These are phyloP conservation scores for Canna indica DNA, from an alignment of 176 grass and related monocot species.

Conservation along the genomic window DNA sequence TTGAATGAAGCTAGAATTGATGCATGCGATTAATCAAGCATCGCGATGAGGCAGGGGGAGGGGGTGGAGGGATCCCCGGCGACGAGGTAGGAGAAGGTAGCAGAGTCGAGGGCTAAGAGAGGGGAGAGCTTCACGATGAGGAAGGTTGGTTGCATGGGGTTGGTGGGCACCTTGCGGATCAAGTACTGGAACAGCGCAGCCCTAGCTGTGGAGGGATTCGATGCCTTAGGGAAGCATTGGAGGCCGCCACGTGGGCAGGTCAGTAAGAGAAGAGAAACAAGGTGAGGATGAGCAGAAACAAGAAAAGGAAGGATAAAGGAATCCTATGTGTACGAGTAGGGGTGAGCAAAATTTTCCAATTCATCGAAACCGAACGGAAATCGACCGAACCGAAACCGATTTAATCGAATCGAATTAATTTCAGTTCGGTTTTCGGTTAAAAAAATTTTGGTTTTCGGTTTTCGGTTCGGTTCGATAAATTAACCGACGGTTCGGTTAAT, in stretches of 20 bases:
- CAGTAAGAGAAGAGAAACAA: not conserved
- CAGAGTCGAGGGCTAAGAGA: constrained; percentile 12
- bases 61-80: not conserved
- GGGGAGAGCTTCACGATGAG: constrained; percentile 14
- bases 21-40: no score
- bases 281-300: not conserved
- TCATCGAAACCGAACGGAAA: no score
- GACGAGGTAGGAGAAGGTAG: constrained; percentile 11
- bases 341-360: no score
- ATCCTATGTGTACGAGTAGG: no score
- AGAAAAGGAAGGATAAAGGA: not conserved
- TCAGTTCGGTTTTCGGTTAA: no score
- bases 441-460: no score
- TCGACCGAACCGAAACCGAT: no score
- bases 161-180: constrained; percentile 13
- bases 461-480: no score
- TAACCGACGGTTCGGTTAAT: no score
- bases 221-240: not conserved
- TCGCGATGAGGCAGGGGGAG: not conserved
- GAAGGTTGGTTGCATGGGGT: not conserved
- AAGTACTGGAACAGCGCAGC: constrained; percentile 10
- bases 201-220: constrained; percentile 2
- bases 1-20: no score
- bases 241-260: not conserved
- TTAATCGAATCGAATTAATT: no score